Evolutionary conservation across 352 stramenopile species (phyloP), one percentile per base, ranked within the genome.

Genomic region (Peronospora belbahrii): DNA sequence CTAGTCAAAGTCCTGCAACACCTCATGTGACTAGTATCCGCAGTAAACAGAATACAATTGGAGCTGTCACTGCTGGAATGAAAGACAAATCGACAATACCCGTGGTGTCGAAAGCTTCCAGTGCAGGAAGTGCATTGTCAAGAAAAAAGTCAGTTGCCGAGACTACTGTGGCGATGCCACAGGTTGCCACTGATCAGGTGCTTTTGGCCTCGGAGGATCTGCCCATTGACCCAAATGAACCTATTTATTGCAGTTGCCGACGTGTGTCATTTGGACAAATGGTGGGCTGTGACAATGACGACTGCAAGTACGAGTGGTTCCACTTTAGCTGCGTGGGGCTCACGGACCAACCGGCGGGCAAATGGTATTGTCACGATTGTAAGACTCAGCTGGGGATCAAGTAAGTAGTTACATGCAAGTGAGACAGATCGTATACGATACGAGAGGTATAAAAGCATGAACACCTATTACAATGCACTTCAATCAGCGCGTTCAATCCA

Each of bases 231-330:
- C 81, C 81, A 50, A 93, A 93, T 58, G 81, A 93, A 50, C 81
- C 81, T 52, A 75, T 93, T 40, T 93, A 93, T 69, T 93, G 81
- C 70, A 69, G 81, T 61, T 93, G 81, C 42, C 70, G 81, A 18
- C 81, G 79, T 35, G 79, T 95, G 31, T 94, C 86, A 33, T 95
- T 88, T 50, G 86, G 86, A 6, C 80, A 96, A 43, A 96, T 96
- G 86, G 80, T 95, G 10, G 86, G 85, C 48, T 96, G 86, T 49
- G 86, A 96, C 62, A 95, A 96, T 45, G 81, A 93, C 59, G 83
- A 91, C 59, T 96, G 86, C 78, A 90, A 94, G 64, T 94, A 92
- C 66, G 85, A 95, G 58, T 95, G 85, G 85, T 95, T 95, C 59
- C 85, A 95, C 60, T 94, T 95, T 46, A 68, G 84, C 51, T 95